A percentile compares a stretch with the other conserved stretches of the same genome.
These are phyloP conservation scores for Hyphopichia khmerensis DNA, from an alignment of 1,139 yeast species.

Conservation along the genomic window DNA sequence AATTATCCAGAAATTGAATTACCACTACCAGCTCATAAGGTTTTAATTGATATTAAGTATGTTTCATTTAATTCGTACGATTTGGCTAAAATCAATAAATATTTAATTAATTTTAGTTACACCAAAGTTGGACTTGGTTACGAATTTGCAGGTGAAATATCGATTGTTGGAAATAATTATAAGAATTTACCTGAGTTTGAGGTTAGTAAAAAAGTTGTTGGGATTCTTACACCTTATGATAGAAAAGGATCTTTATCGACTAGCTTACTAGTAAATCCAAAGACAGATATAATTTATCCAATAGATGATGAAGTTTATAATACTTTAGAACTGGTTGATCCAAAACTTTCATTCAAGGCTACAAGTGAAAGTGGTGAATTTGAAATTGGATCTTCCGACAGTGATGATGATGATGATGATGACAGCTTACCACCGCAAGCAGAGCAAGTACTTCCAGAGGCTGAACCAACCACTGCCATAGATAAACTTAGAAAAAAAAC, in stretches of 20 bases:
- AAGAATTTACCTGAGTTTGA: slow-evolving; percentile 16
- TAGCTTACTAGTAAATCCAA: slow-evolving; percentile 33
- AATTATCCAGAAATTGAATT: slow-evolving; percentile 38
- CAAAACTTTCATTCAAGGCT: slow-evolving; percentile 12
- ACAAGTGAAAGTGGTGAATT: slow-evolving; percentile 10
- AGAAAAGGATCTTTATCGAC: slow-evolving; percentile 41
- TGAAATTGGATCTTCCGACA: slow-evolving; percentile 15
- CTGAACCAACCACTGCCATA: background rate
- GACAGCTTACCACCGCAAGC: background rate
- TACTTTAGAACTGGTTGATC: slow-evolving; percentile 18
- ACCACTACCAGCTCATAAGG: slow-evolving; percentile 30
- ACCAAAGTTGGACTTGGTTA: slow-evolving; percentile 43
- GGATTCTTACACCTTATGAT: slow-evolving; percentile 32
- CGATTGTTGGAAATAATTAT: slow-evolving; percentile 31
- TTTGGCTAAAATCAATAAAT: slow-evolving; percentile 36
- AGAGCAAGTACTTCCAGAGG: background rate
- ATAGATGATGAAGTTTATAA: slow-evolving; percentile 26
- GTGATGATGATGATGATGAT: slow-evolving; percentile 2
- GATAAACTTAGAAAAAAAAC: background rate
- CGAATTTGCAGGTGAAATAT: slow-evolving; percentile 39
- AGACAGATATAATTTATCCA: slow-evolving; percentile 29
- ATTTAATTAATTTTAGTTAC: slow-evolving; percentile 36
- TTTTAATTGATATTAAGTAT: slow-evolving; percentile 40
- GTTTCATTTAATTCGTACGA: slow-evolving; percentile 41
- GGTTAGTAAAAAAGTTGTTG: slow-evolving; percentile 39